Evolutionary conservation across 108 stramenopile genomes (phyloP).

Genomic region (Aurantiochytrium sp.): DNA sequence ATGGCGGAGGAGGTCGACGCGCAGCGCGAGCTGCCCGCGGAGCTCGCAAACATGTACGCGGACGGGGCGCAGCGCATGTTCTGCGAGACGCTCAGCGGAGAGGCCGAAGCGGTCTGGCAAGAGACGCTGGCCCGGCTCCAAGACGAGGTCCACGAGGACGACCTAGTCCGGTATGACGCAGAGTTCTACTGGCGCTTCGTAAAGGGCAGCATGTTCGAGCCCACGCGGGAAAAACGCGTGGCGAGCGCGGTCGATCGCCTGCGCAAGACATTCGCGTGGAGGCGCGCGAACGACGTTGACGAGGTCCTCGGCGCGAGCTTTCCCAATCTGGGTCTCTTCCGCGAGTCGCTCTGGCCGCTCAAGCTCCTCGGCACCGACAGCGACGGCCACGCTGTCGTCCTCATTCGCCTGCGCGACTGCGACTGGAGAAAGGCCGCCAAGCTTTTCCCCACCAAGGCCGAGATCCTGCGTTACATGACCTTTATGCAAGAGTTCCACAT

Average conservation of each 20-base stretch:
- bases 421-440: neutral
- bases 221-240: neutral
- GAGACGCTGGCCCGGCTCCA: neutral
- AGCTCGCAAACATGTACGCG: too few species aligned
- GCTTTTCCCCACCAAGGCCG: neutral
- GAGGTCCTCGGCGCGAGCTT: neutral
- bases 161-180: neutral
- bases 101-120: neutral
- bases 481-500: neutral
- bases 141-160: neutral
- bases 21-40: too few species aligned
- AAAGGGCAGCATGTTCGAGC: neutral
- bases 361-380: neutral
- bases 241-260: neutral
- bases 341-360: neutral
- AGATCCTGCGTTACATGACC: neutral
- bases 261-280: neutral
- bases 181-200: neutral
- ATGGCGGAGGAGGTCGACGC: too few species aligned
- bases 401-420: neutral
- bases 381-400: neutral
- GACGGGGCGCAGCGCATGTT: neutral
- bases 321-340: neutral
- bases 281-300: neutral
- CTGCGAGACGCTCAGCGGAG: neutral